Evolutionary conservation across 2,329 filamentous ascomycete species (phyloP).

Genomic region (Paecilomyces niveus): DNA sequence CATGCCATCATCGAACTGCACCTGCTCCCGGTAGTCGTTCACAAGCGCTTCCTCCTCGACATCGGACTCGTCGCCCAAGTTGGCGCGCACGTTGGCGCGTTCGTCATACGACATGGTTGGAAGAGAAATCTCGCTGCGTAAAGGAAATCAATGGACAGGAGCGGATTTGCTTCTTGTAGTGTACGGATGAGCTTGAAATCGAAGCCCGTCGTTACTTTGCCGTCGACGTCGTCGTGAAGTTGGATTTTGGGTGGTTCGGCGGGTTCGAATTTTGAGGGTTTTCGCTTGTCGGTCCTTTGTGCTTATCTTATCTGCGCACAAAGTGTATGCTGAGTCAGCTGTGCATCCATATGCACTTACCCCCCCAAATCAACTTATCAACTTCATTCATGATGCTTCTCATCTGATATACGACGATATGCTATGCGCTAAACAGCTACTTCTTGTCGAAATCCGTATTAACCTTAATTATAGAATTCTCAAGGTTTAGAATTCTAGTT

Average conservation of each 20-base stretch:
- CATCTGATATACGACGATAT: too few species aligned
- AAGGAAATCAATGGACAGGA: constrained; percentile 3
- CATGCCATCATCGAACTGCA: constrained; percentile 84
- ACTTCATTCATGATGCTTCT: neutral
- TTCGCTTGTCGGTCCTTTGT: constrained; percentile 36
- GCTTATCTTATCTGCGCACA: constrained; percentile 39
- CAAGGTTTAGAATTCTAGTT: too few species aligned
- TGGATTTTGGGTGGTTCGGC: constrained; percentile 26
- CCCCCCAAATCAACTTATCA: neutral
- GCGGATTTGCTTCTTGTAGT: neutral
- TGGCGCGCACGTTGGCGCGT: constrained; percentile 34
- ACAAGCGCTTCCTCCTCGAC: constrained; percentile 93
- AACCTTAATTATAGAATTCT: neutral
- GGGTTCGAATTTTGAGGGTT: constrained; percentile 39
- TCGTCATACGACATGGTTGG: constrained; percentile 40
- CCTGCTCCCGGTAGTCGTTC: constrained; percentile 92
- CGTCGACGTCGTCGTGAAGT: constrained; percentile 26
- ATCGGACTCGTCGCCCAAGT: constrained; percentile 73
- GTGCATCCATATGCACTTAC: constrained; percentile 6
- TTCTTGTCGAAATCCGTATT: neutral
- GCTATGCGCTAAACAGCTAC: too few species aligned
- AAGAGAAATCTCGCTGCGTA: constrained; percentile 7
- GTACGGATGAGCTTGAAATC: constrained; percentile 12
- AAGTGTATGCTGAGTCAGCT: constrained; percentile 23
- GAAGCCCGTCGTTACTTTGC: constrained; percentile 16